phyloP scores from a whole-genome alignment of 148 eudicot species.

The Rhododendron simsii region DNA sequence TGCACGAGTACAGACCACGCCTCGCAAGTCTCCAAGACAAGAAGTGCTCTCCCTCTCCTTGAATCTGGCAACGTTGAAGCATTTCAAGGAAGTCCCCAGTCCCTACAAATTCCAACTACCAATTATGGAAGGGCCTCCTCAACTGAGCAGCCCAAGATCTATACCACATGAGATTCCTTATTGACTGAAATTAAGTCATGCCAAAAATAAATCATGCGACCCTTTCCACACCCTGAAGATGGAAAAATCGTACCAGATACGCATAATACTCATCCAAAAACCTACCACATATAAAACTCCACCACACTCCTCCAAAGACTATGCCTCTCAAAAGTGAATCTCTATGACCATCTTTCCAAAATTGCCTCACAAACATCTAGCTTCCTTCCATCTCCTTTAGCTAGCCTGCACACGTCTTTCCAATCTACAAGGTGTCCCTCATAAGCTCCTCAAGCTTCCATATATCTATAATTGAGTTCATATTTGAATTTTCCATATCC shows the following conservation, averaged over 20 bases:
- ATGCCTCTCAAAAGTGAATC: neutral
- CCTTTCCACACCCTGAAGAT: neutral
- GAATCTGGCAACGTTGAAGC: neutral
- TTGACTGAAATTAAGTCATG: neutral
- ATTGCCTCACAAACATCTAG: neutral
- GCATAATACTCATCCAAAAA: neutral
- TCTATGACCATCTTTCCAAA: neutral
- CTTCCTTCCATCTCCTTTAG: neutral
- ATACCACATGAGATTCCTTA: neutral
- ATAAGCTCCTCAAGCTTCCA: neutral
- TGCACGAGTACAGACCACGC: neutral
- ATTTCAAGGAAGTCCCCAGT: neutral
- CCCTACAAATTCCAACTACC: neutral
- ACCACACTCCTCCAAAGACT: neutral
- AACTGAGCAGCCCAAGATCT: neutral
- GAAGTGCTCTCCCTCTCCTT: neutral
- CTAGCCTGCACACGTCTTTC: neutral
- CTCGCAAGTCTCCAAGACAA: neutral
- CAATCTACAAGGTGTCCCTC: neutral
- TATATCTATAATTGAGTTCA: neutral
- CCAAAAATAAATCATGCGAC: neutral
- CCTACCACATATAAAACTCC: neutral
- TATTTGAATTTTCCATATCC: neutral
- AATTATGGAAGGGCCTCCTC: neutral
- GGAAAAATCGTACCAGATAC: neutral